Percentiles rank a stretch among this genome's conserved stretches.
These are phyloP conservation scores for Aspergillus brunneoviolaceus DNA, from an alignment of 2,329 filamentous ascomycete genomes.

Conservation along the genomic window DNA sequence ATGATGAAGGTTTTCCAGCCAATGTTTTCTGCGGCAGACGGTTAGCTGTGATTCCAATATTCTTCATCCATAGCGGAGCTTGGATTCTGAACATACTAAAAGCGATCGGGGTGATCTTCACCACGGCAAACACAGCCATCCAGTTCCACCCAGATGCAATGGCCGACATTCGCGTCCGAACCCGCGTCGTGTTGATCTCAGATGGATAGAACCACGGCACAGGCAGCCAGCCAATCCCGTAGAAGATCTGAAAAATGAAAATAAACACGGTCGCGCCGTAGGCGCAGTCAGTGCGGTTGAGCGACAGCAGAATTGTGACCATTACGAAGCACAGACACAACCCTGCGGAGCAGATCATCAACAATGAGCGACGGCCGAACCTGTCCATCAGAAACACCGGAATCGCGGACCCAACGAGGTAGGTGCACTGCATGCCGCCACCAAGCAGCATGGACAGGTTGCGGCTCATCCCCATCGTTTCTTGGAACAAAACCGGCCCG, in stretches of 20 bases:
- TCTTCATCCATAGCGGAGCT: too few relatives aligned
- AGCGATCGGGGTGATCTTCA: conserved; percentile 29
- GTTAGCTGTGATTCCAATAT: background rate
- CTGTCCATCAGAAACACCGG: conserved; percentile 45
- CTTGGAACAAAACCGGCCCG: conserved; percentile 40
- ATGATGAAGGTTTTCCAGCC: conserved; percentile 33
- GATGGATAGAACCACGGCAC: conserved; percentile 48
- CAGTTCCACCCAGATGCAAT: conserved; percentile 41
- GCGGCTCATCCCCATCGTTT: conserved; percentile 41
- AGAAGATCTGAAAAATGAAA: conserved; percentile 48
- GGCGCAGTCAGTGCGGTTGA: conserved; percentile 30
- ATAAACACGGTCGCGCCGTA: conserved; percentile 47
- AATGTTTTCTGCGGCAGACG: conserved; percentile 32
- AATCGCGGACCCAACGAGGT: conserved; percentile 43
- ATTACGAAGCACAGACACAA: conserved; percentile 48
- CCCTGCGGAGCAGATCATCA: conserved; percentile 44
- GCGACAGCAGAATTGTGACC: conserved; percentile 41
- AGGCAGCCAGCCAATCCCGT: conserved; percentile 46
- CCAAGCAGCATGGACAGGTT: conserved; percentile 56
- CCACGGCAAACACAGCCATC: conserved; percentile 37
- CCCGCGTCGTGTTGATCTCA: conserved; percentile 44
- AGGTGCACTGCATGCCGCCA: conserved; percentile 45
- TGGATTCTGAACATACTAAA: conserved; percentile 16
- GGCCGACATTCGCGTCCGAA: conserved; percentile 42
- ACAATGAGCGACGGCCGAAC: conserved; percentile 42